Evolutionary conservation across 192 early-diverging fungal species (phyloP), one percentile per base, ranked within the genome.

Genomic region (Borealophlyctis nickersoniae): DNA sequence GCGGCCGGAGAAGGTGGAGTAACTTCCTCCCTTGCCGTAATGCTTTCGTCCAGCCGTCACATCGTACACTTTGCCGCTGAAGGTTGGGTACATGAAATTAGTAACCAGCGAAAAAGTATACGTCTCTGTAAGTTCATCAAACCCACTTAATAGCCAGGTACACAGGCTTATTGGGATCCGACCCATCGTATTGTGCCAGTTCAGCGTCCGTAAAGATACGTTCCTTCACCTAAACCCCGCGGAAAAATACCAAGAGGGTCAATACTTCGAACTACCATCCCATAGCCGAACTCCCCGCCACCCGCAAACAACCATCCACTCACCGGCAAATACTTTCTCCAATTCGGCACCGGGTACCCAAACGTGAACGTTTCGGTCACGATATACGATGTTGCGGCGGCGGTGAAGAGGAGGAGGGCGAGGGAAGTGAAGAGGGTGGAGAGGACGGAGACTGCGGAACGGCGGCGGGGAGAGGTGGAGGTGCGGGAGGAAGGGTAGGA

Each of bases 21-120:
- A 99, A 14, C 91, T 77, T 13, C 87, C 90, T 11, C 84, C 87
- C 78, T 81, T 53, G 3, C 91, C 91, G 59, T 99, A 99, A 71
- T 89, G 92, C 1, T 78, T 72, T 45, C 73, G 66, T 22, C 93
- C 91, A 0, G 66, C 72, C 4, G 89, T 82, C 5, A 99, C 97
- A 63, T 99, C 97, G 79, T 92, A 99, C 2, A 99, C 91, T 36
- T 92, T 87, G 22, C 97, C 95, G 55, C 88, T 89, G 65, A 49
- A 19, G 32, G 31, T 5, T 28, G n/a, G n/a, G n/a, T n/a, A n/a
- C n/a, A n/a, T n/a, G n/a, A 34, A 23, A 23, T 22, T 31, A 56
- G 55, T 4, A n/a, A n/a, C n/a, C n/a, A 61, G 48, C 0, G 32
- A 7, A 2, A 24, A 9, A 24, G 23, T 29, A 13, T 0, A 3